Conservation (phyloP, 106 monocot species). For the Dendrobium chrysotoxum region DNA sequence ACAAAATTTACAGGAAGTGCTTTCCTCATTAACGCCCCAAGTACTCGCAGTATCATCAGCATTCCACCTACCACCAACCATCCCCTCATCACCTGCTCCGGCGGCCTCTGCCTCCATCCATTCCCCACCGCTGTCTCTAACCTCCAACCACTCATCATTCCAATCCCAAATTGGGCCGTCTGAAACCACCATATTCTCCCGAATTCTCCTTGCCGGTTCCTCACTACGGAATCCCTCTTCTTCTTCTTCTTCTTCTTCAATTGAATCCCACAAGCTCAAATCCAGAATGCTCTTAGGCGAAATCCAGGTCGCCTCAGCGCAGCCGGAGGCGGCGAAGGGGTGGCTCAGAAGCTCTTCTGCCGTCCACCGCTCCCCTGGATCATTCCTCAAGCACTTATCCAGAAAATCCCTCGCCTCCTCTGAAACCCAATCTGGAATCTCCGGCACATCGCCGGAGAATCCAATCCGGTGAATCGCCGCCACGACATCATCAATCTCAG, state of each 20-base stretch:
- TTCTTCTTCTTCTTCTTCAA: slow-evolving; percentile 19
- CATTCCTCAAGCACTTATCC: slow-evolving; percentile 27
- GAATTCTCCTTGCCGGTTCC: slow-evolving; percentile 6
- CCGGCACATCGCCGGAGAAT: slow-evolving; percentile 30
- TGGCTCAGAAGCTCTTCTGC: slow-evolving; percentile 46
- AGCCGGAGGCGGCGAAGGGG: slow-evolving; percentile 20
- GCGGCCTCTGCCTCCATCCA: background rate
- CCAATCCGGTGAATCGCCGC: slow-evolving; percentile 37
- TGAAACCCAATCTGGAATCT: slow-evolving; percentile 17
- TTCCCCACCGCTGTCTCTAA: slow-evolving; percentile 1
- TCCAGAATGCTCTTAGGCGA: slow-evolving; percentile 74
- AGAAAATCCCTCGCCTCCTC: slow-evolving; percentile 39
- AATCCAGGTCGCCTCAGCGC: slow-evolving; percentile 4
- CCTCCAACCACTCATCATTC: slow-evolving; percentile 19
- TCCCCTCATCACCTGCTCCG: background rate
- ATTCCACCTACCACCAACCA: background rate
- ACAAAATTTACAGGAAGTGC: no score
- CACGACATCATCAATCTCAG: slow-evolving; percentile 15
- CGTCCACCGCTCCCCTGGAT: slow-evolving; percentile 39
- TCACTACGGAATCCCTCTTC: background rate
- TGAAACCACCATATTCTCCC: background rate
- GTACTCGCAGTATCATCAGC: background rate
- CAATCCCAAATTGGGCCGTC: slow-evolving; percentile 20
- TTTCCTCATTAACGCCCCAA: no score
- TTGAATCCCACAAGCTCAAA: slow-evolving; percentile 40